Conservation (phyloP, 2,329 filamentous ascomycete species). For the Aureobasidium sp. region DNA sequence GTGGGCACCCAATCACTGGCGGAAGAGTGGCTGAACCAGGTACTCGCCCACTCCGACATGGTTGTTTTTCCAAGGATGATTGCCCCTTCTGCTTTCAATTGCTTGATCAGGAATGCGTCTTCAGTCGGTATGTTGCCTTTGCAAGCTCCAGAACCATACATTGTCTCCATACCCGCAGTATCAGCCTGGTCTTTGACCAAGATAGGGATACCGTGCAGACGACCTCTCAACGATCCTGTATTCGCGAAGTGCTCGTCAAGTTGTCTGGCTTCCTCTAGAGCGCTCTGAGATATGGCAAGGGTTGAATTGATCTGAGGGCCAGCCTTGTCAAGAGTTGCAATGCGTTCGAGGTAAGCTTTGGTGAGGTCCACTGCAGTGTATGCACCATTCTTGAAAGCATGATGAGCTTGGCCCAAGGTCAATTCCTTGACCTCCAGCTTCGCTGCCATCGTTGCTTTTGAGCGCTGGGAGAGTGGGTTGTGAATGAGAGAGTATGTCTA, state of each 20-base stretch:
- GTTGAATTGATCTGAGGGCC: constrained; percentile 9
- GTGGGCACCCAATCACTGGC: neutral
- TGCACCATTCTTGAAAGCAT: constrained; percentile 33
- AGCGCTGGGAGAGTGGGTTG: too few relatives aligned
- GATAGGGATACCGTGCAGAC: constrained; percentile 11
- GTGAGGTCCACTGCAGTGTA: neutral
- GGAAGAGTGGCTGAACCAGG: constrained; percentile 6
- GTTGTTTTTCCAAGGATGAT: constrained; percentile 14
- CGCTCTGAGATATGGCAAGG: neutral
- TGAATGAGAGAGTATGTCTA: neutral
- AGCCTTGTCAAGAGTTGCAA: constrained; percentile 2
- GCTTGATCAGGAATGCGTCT: constrained; percentile 1
- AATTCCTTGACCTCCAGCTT: neutral
- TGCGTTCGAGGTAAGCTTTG: neutral
- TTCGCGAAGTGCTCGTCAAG: neutral
- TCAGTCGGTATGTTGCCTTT: neutral
- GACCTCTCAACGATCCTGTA: neutral
- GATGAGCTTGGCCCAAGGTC: constrained; percentile 22
- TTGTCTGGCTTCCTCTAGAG: neutral
- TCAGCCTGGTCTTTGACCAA: constrained; percentile 16
- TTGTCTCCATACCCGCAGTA: constrained; percentile 8
- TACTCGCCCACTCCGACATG: constrained; percentile 14
- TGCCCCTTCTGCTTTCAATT: constrained; percentile 7
- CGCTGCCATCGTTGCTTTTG: too few relatives aligned
- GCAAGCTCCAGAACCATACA: constrained; percentile 7